Evolutionary conservation across 306 rosid species (phyloP), one percentile per base, ranked within the genome.

Genomic region (Castanea sativa): DNA sequence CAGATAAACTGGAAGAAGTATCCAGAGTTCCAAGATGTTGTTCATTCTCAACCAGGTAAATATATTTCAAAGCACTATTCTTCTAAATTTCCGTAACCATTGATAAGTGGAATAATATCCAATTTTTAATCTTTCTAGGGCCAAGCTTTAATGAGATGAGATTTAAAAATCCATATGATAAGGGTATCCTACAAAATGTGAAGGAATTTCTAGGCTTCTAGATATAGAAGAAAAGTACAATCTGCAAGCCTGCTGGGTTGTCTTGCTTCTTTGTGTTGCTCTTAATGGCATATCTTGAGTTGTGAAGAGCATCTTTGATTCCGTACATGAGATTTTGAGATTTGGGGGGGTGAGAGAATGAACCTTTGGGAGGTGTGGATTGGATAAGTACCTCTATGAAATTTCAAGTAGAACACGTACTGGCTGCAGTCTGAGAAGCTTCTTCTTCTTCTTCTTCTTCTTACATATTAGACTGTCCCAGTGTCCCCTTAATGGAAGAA

Each of bases 1-100:
- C 67, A 83, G 91, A 73, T 83, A 35, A 82, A 85, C 73, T 88
- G 89, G 91, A 69, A 78, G 76, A 86, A 82, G 79, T 81, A 86
- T 79, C 86, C 88, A 7, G 91, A 88, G 76, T 88, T 88, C 79
- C 89, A 83, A 41, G 25, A 18, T 45, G 41, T 52, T 81, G 56
- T 41, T 64, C 83, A 76, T 11, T 69, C 81, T 15, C 81, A 83
- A 30, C 80, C 75, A 73, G 91, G 91, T 85, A 78, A 60, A 35
- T 59, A 60, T 27, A 38, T 58, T 2, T 81, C 35, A 21, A 55
- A 69, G 55, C n/a, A 72, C 6, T 1, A 27, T 19, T 59, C 67
- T 56, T 55, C 20, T 11, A 67, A 25, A 51, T 49, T 7, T 64
- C 45, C 70, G 16, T 49, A 30, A 21, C 53, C 13, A 13, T 70